phyloP scores from a whole-genome alignment of 177 flowering plant genomes.

The Telopea speciosissima region DNA sequence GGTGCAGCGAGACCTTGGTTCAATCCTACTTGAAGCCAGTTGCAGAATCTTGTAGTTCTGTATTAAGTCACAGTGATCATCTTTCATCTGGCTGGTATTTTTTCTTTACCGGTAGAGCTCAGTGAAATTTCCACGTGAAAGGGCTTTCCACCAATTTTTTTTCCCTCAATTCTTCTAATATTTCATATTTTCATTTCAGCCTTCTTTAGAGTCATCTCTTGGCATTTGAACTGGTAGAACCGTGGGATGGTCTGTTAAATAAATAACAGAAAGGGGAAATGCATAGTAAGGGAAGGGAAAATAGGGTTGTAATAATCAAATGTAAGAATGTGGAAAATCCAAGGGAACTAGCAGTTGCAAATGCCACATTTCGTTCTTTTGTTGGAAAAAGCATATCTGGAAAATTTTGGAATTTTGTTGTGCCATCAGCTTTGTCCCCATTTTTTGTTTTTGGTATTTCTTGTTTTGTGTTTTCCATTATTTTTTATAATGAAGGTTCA shows the following conservation, averaged over 20 bases:
- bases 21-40: conserved; percentile 31
- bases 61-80: conserved; percentile 11
- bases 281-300: background rate
- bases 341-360: conserved; percentile 36
- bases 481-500: background rate
- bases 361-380: conserved; percentile 20
- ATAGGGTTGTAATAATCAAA: conserved; percentile 6
- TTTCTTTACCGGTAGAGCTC: conserved; percentile 14
- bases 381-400: background rate
- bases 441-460: background rate
- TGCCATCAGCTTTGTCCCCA: background rate
- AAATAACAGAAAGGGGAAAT: conserved; percentile 15
- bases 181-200: background rate
- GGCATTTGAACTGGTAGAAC: conserved; percentile 43
- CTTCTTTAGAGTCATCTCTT: conserved; percentile 13
- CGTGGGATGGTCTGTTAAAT: conserved; percentile 24
- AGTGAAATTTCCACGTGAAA: conserved; percentile 10
- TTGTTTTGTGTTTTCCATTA: background rate
- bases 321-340: conserved; percentile 14
- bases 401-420: background rate
- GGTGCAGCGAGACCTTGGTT: conserved; percentile 84
- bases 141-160: background rate
- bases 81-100: conserved; percentile 12
- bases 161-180: background rate
- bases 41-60: conserved; percentile 2